These are phyloP conservation scores for Actinomortierella ambigua DNA, from an alignment of 371 early-diverging fungal genomes.

Conservation along the genomic window DNA sequence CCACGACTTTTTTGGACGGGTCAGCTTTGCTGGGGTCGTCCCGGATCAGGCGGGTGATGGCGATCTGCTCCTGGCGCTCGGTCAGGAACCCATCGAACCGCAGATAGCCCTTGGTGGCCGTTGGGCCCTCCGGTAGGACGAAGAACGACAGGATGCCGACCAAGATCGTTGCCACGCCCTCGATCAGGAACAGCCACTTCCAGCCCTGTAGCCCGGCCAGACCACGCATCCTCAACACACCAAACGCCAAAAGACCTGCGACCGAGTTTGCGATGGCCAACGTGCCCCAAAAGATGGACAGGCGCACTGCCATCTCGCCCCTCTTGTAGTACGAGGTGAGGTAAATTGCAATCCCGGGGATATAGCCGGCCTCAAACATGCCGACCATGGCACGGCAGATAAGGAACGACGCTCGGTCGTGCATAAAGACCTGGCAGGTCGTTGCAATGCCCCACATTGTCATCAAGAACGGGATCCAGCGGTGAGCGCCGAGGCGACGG, in stretches of 20 bases:
- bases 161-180: conserved; percentile 56
- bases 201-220: conserved; percentile 60
- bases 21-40: conserved; percentile 56
- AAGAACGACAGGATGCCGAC: conserved; percentile 52
- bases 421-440: conserved; percentile 49
- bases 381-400: conserved; percentile 44
- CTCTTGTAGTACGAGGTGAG: conserved; percentile 65
- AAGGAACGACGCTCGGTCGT: conserved; percentile 39
- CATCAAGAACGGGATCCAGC: conserved; percentile 68
- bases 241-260: conserved; percentile 63
- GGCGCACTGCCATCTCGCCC: conserved; percentile 58
- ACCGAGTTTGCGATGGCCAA: conserved; percentile 61
- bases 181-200: conserved; percentile 62
- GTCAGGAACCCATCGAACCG: conserved; percentile 54
- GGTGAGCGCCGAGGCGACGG: conserved; percentile 59
- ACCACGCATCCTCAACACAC: conserved; percentile 58
- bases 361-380: conserved; percentile 59
- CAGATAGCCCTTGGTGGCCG: conserved; percentile 47
- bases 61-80: conserved; percentile 54
- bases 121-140: conserved; percentile 53
- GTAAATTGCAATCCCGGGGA: conserved; percentile 62
- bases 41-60: conserved; percentile 58
- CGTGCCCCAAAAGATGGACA: conserved; percentile 66
- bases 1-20: conserved; percentile 44
- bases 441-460: conserved; percentile 64